A percentile compares a stretch with the other conserved stretches of the same genome.
Evolutionary conservation across 2,329 filamentous ascomycete genomes (phyloP).

Genomic region (Ophiostoma sp.): DNA sequence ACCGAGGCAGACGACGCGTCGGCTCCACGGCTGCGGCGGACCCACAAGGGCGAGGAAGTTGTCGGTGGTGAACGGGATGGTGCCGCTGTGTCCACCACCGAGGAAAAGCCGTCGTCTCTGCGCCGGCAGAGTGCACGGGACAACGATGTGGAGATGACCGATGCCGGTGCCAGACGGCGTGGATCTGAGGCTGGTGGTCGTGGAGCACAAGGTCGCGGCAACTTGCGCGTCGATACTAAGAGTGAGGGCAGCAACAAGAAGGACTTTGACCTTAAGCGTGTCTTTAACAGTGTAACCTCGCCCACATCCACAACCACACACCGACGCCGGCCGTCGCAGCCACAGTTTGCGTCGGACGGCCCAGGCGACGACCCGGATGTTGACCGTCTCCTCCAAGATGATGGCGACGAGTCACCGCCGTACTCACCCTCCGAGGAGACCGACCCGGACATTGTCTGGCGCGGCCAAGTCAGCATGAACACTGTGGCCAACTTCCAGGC

Average conservation of each 20-base stretch:
- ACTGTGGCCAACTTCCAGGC: constrained; percentile 73
- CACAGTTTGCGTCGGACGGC: constrained; percentile 49
- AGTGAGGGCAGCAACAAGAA: constrained; percentile 51
- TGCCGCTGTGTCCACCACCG: constrained; percentile 36
- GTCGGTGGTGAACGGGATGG: constrained; percentile 68
- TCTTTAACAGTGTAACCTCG: constrained; percentile 80
- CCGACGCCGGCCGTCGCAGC: constrained; percentile 51
- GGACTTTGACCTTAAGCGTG: constrained; percentile 81
- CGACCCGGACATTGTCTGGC: constrained; percentile 75
- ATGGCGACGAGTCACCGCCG: constrained; percentile 74
- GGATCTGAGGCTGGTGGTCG: neutral
- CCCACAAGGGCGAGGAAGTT: constrained; percentile 93
- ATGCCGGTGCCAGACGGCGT: constrained; percentile 17
- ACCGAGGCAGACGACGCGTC: constrained; percentile 65
- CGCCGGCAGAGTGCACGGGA: constrained; percentile 41
- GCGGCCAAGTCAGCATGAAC: constrained; percentile 73
- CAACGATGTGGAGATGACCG: constrained; percentile 12
- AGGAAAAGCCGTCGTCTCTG: constrained; percentile 43
- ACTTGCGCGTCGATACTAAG: constrained; percentile 49
- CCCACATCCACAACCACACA: constrained; percentile 53
- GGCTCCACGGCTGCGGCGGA: constrained; percentile 78
- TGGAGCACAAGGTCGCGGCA: constrained; percentile 33
- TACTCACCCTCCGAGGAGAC: constrained; percentile 79
- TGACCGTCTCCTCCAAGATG: constrained; percentile 82
- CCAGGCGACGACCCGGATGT: constrained; percentile 82